phyloP scores from a whole-genome alignment of 345 rosid genomes.

The Noccaea caerulescens region DNA sequence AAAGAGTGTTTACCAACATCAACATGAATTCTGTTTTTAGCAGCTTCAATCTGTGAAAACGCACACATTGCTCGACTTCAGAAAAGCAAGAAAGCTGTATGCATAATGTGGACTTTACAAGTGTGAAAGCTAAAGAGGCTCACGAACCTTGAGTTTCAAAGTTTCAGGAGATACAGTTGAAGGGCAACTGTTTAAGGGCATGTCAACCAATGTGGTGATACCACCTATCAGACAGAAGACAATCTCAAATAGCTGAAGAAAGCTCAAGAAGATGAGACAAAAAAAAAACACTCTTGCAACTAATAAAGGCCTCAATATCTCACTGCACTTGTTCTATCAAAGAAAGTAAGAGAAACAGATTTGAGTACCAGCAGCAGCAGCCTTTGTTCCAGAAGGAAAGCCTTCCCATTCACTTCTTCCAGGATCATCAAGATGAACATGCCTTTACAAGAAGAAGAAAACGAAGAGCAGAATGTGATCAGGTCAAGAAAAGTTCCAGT shows the following conservation, averaged over 20 bases:
- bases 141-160: slow-evolving; percentile 73
- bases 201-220: slow-evolving; percentile 82
- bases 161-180: slow-evolving; percentile 82
- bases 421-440: slow-evolving; percentile 98
- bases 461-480: slow-evolving; percentile 11
- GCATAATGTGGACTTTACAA: background rate
- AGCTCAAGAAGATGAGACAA: background rate
- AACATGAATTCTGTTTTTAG: slow-evolving; percentile 69
- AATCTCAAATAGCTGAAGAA: slow-evolving; percentile 6
- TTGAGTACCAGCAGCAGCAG: slow-evolving; percentile 88
- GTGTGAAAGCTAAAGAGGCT: slow-evolving; percentile 2
- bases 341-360: slow-evolving; percentile 14
- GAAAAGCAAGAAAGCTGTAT: slow-evolving; percentile 14
- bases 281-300: slow-evolving; percentile 17
- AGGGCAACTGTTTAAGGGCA: slow-evolving; percentile 87
- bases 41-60: slow-evolving; percentile 65
- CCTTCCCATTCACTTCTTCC: slow-evolving; percentile 99
- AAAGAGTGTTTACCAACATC: slow-evolving; percentile 75
- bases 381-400: slow-evolving; percentile 91
- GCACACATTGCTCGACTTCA: slow-evolving; percentile 25
- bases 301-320: background rate
- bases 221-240: slow-evolving; percentile 59
- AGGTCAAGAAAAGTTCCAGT: slow-evolving; percentile 9
- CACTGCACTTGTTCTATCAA: background rate
- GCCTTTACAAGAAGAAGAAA: slow-evolving; percentile 49